Conservation (phyloP, 2,329 filamentous ascomycete genomes). For the Aspergillus sp. region DNA sequence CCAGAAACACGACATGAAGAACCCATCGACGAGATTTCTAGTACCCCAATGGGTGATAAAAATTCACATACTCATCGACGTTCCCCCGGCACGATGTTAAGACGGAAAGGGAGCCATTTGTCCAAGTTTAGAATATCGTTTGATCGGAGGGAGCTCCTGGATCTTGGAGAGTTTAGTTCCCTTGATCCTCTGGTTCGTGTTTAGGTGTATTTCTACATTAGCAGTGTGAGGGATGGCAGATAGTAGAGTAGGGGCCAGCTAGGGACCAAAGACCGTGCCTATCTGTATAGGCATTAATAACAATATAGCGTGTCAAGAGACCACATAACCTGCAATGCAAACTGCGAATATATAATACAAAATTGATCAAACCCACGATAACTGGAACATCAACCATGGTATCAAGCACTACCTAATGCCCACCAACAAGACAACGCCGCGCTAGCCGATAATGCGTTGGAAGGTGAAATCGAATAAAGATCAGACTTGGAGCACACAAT, state of each 20-base stretch:
- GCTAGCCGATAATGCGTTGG: constrained; percentile 1
- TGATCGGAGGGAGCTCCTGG: constrained; percentile 25
- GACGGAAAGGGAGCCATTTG: not conserved
- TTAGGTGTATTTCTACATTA: not conserved
- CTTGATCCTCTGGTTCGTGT: constrained; percentile 14
- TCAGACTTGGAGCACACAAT: not conserved
- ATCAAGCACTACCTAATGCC: not conserved
- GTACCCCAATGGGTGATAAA: not conserved
- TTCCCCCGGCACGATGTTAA: not conserved
- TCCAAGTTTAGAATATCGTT: constrained; percentile 25
- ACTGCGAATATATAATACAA: not conserved
- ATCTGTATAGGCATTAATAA: too few relatives aligned
- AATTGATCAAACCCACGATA: not conserved
- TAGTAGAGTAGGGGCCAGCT: too few relatives aligned
- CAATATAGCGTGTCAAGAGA: too few relatives aligned
- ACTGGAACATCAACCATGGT: not conserved
- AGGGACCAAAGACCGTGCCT: too few relatives aligned
- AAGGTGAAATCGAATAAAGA: not conserved
- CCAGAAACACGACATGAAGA: not conserved
- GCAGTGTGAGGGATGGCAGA: too few relatives aligned
- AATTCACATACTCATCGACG: not conserved
- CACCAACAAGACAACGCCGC: constrained; percentile 4
- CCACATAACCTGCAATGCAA: not conserved
- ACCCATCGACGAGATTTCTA: not conserved
- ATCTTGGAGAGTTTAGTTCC: constrained; percentile 19